Evolutionary conservation across 1,139 yeast species (phyloP), one percentile per base, ranked within the genome.

Genomic region (Meyerozyma elateridarum): DNA sequence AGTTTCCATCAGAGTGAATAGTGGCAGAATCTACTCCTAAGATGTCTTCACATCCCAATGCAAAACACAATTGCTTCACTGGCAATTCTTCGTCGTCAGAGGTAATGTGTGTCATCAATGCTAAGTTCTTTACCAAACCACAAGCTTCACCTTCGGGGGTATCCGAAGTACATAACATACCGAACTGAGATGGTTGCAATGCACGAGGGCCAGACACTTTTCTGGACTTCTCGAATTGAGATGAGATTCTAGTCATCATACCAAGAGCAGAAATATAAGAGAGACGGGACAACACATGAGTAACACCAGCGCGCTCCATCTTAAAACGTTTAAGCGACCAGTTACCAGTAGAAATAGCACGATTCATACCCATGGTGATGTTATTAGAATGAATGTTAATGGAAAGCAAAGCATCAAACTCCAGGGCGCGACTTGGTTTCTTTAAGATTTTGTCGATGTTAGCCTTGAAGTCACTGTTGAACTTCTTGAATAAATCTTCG

Each of bases 61-160:
- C 67, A 48, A 68, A 82, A 53, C 96, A 87, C 28, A 89, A 66
- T 38, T 74, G 75, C 44, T 72, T 76, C 28, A 91, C 77, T 9
- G 98, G 97, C 12, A 71, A 84, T 54, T 91, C 97, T 57, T 91
- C 99, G 48, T 87, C 97, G 58, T 91, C 99, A 3, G 98, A 89
- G 7, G 99, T 91, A 51, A 91, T 93, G 61, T 91, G 99, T 11
- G 99, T 91, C 99, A 91, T 91, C 35, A 91, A 71, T 2, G 98
- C 98, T 56, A 91, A 69, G 53, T 91, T 91, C 59, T 91, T 91
- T 21, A 91, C 98, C 56, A 91, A 73, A 51, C 99, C 99, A 77
- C 99, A 91, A 1, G 99, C 98, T 59, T 93, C 99, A 70, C 99
- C 99, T 73, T 91, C 99, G 3, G 99, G 99, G 0, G 99, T 91